Conservation (phyloP, 768 basidiomycete species). For the Crucibulum laeve region DNA sequence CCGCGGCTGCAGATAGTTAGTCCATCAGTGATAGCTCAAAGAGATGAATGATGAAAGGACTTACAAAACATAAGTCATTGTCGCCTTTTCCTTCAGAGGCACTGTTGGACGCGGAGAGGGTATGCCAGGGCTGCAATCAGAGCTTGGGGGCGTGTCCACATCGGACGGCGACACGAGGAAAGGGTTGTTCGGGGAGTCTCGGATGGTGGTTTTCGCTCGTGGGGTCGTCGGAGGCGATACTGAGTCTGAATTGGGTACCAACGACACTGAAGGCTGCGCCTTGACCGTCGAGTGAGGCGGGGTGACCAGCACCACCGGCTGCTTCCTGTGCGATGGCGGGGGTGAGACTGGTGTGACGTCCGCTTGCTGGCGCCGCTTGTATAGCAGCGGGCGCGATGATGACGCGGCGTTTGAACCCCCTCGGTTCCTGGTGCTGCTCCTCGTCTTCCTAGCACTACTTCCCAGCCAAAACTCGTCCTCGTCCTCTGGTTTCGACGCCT, state of each 20-base stretch:
- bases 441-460: conserved; percentile 11
- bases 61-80: conserved; percentile 71
- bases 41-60: conserved; percentile 20
- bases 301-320: conserved; percentile 14
- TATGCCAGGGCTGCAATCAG: conserved; percentile 26
- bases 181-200: conserved; percentile 71
- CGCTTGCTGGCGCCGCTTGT: conserved; percentile 24
- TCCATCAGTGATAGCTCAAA: neutral
- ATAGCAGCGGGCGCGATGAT: conserved; percentile 24
- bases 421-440: no score
- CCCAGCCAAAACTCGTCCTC: conserved; percentile 53
- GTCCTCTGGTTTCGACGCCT: conserved; percentile 31
- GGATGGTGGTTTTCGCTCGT: conserved; percentile 27
- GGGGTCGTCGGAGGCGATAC: conserved; percentile 38
- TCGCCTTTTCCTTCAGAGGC: conserved; percentile 64
- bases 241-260: conserved; percentile 3
- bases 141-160: conserved; percentile 23
- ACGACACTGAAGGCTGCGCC: conserved; percentile 15
- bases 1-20: conserved; percentile 51
- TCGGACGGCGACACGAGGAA: conserved; percentile 48
- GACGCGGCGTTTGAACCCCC: conserved; percentile 1
- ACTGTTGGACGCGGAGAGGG: conserved; percentile 33
- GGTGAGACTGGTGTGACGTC: conserved; percentile 54
- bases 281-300: conserved; percentile 16
- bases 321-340: conserved; percentile 57